phyloP scores from a whole-genome alignment of 2,329 filamentous ascomycete genomes.

The Fusarium chaquense region DNA sequence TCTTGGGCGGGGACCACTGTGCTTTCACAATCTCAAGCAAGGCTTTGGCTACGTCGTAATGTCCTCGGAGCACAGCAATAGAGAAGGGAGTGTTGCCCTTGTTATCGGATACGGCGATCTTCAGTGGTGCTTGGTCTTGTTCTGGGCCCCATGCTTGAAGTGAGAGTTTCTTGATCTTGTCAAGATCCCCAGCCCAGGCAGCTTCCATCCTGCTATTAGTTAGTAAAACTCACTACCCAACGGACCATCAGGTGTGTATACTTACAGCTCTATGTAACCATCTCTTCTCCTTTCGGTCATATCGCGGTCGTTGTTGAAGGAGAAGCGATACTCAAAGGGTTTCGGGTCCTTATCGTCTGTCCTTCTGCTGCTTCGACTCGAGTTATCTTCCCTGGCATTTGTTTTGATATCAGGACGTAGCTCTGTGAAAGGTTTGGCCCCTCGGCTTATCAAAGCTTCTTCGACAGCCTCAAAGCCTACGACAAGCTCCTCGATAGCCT shows the following conservation, averaged over 20 bases:
- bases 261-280: slow-evolving; percentile 74
- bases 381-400: slow-evolving; percentile 11
- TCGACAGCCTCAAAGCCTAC: slow-evolving; percentile 40
- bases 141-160: slow-evolving; percentile 68
- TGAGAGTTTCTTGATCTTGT: slow-evolving; percentile 73
- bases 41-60: slow-evolving; percentile 71
- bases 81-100: slow-evolving; percentile 70
- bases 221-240: slow-evolving; percentile 4
- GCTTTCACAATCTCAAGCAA: slow-evolving; percentile 77
- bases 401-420: slow-evolving; percentile 67
- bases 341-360: slow-evolving; percentile 40
- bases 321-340: slow-evolving; percentile 63
- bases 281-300: slow-evolving; percentile 66
- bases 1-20: slow-evolving; percentile 72
- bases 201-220: slow-evolving; percentile 71
- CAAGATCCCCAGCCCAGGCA: slow-evolving; percentile 76
- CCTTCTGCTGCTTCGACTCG: neutral
- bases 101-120: slow-evolving; percentile 70
- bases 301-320: slow-evolving; percentile 65
- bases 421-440: slow-evolving; percentile 75
- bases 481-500: slow-evolving; percentile 58
- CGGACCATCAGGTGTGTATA: slow-evolving; percentile 21
- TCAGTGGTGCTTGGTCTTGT: slow-evolving; percentile 68
- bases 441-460: slow-evolving; percentile 63
- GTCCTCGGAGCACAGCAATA: slow-evolving; percentile 74